Conservation (phyloP, 2,329 filamentous ascomycete genomes). For the Immersiporthe knoxdaviesiana region DNA sequence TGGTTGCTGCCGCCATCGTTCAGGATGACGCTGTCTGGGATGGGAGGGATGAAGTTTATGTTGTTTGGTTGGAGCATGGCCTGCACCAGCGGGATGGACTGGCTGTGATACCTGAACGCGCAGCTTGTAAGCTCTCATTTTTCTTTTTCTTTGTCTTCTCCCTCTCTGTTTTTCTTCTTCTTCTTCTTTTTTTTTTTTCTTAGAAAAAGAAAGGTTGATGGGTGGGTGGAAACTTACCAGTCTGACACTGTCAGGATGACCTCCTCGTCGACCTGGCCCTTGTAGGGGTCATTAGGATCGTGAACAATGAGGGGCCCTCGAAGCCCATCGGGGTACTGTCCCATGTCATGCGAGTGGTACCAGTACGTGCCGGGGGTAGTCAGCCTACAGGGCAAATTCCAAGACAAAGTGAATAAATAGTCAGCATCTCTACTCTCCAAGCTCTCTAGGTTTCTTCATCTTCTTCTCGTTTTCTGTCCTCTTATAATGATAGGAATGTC, state of each 20-base stretch:
- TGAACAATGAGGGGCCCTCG: slow-evolving; percentile 61
- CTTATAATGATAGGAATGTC: neutral
- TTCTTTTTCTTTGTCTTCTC: too few relatives aligned
- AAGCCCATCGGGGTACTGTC: slow-evolving; percentile 68
- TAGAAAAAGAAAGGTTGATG: neutral
- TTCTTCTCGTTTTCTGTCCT: too few relatives aligned
- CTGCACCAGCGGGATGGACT: slow-evolving; percentile 43
- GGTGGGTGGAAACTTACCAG: slow-evolving; percentile 36
- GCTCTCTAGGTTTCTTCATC: neutral
- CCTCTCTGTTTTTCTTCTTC: too few relatives aligned
- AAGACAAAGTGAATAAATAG: neutral
- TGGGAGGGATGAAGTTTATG: slow-evolving; percentile 44
- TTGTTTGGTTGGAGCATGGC: slow-evolving; percentile 47
- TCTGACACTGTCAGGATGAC: slow-evolving; percentile 49
- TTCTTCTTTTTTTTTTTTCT: too few relatives aligned
- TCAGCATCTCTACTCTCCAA: slow-evolving; percentile 7
- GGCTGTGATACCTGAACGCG: slow-evolving; percentile 45
- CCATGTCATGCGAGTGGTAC: slow-evolving; percentile 67
- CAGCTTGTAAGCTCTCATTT: slow-evolving; percentile 1
- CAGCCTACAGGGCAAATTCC: slow-evolving; percentile 36
- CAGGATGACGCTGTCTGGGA: slow-evolving; percentile 46
- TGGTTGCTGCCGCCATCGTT: slow-evolving; percentile 47
- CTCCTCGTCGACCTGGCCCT: slow-evolving; percentile 56
- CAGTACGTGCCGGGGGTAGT: slow-evolving; percentile 51
- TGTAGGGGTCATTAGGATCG: slow-evolving; percentile 55